These are phyloP conservation scores for Starmerella sp. DNA, from an alignment of 805 yeast species.

Conservation along the genomic window DNA sequence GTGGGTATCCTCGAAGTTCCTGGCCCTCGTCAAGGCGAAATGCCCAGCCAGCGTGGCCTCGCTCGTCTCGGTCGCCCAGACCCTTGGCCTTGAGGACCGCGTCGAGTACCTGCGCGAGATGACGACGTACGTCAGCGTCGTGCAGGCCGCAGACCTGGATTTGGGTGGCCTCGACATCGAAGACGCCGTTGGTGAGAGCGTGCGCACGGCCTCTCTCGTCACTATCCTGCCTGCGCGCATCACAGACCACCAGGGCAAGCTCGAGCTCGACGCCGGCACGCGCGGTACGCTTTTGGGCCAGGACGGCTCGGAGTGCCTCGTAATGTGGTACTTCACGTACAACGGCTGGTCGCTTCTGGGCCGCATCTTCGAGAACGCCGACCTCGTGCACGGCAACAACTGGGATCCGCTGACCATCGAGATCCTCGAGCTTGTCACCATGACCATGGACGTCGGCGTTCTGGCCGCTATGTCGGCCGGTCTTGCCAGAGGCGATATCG, in stretches of 20 bases:
- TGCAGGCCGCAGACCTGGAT: conserved; percentile 22
- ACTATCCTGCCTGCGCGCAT: conserved; percentile 50
- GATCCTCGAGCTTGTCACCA: conserved; percentile 42
- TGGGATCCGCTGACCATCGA: conserved; percentile 37
- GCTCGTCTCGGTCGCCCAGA: conserved; percentile 32
- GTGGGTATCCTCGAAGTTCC: conserved; percentile 37
- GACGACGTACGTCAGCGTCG: conserved; percentile 43
- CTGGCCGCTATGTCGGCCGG: conserved; percentile 34
- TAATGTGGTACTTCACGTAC: conserved; percentile 59
- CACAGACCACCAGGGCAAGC: conserved; percentile 34
- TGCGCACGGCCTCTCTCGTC: conserved; percentile 26
- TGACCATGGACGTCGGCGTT: conserved; percentile 33
- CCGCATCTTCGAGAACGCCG: conserved; percentile 55
- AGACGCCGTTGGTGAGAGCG: conserved; percentile 37
- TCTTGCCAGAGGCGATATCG: conserved; percentile 44
- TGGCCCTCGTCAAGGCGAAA: conserved; percentile 55
- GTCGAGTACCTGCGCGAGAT: conserved; percentile 46
- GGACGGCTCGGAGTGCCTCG: conserved; percentile 30
- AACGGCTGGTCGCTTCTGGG: conserved; percentile 87
- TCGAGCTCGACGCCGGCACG: conserved; percentile 45
- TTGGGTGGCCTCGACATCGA: conserved; percentile 28
- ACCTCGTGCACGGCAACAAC: conserved; percentile 20
- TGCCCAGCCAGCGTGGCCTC: conserved; percentile 56
- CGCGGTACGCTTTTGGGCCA: conserved; percentile 54
- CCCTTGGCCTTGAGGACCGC: conserved; percentile 7